Evolutionary conservation across 306 rosid species (phyloP).

Genomic region (Cicer pinnatifidum): DNA sequence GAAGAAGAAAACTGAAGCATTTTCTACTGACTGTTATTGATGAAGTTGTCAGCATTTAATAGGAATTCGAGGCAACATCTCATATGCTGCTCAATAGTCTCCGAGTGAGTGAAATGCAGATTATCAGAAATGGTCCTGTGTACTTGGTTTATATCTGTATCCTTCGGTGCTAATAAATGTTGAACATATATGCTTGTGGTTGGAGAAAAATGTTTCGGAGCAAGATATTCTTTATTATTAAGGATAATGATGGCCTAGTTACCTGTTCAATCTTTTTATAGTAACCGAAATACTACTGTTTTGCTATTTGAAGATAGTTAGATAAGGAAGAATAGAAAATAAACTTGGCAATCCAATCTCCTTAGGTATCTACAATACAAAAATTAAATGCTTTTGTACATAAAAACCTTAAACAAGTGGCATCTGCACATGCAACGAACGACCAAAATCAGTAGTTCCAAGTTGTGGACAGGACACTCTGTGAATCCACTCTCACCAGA

Average conservation of each 20-base stretch:
- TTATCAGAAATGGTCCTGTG: slow-evolving; percentile 5
- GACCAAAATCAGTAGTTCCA: not conserved
- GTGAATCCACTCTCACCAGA: too few species aligned
- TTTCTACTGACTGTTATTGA: slow-evolving; percentile 47
- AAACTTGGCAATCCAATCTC: not conserved
- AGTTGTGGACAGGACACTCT: too few species aligned
- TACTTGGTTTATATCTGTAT: slow-evolving; percentile 24
- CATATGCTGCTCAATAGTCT: slow-evolving; percentile 35
- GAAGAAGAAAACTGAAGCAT: slow-evolving; percentile 71
- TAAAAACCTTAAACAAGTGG: not conserved
- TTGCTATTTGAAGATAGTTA: not conserved
- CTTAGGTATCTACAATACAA: not conserved
- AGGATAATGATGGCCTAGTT: not conserved
- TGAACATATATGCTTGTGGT: slow-evolving; percentile 6
- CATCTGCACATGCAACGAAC: not conserved
- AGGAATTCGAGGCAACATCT: slow-evolving; percentile 9
- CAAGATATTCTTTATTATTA: not conserved
- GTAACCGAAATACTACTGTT: not conserved
- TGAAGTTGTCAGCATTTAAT: slow-evolving; percentile 37
- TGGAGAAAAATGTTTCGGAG: slow-evolving; percentile 1
- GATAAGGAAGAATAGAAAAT: not conserved
- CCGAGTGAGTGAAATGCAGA: slow-evolving; percentile 29
- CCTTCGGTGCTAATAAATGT: not conserved
- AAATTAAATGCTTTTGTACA: not conserved
- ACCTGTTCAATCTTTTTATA: not conserved